These are phyloP conservation scores for Pestalotiopsis sp. DNA, from an alignment of 2,329 filamentous ascomycete species.

Conservation along the genomic window DNA sequence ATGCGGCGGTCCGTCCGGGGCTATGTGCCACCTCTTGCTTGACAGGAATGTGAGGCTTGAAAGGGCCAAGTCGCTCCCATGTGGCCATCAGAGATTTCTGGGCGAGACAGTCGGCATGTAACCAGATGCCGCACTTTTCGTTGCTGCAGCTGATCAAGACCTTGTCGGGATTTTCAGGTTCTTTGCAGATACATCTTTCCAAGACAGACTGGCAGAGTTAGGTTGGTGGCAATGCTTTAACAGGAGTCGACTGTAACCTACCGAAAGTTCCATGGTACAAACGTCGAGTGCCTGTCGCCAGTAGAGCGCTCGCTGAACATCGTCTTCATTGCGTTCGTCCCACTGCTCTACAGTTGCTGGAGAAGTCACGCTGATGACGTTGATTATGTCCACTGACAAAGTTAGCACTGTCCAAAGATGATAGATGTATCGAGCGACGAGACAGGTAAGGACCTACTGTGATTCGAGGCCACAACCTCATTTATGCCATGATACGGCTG, in stretches of 20 bases:
- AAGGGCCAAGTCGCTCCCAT: constrained; percentile 51
- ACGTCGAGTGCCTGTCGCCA: constrained; percentile 68
- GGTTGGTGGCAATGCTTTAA: background rate
- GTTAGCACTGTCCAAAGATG: background rate
- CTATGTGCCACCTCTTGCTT: constrained; percentile 43
- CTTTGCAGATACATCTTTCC: constrained; percentile 60
- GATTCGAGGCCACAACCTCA: constrained; percentile 73
- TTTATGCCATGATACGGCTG: constrained; percentile 69
- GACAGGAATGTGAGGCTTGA: constrained; percentile 49
- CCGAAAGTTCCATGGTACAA: constrained; percentile 59
- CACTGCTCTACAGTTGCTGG: constrained; percentile 66
- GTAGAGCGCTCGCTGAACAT: constrained; percentile 61
- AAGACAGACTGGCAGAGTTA: constrained; percentile 48
- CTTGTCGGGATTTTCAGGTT: constrained; percentile 65
- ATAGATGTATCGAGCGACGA: too few species aligned
- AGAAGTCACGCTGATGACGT: constrained; percentile 70
- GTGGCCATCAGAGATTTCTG: constrained; percentile 56
- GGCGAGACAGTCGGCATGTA: constrained; percentile 66
- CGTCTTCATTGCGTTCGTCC: constrained; percentile 70
- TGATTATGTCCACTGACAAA: constrained; percentile 67
- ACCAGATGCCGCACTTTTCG: constrained; percentile 59
- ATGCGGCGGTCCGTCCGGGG: constrained; percentile 47
- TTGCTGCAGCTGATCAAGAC: constrained; percentile 61
- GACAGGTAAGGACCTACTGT: constrained; percentile 51
- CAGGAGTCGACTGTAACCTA: constrained; percentile 36